phyloP scores from a whole-genome alignment of 2,329 filamentous ascomycete species.

The Diaporthe sp. region DNA sequence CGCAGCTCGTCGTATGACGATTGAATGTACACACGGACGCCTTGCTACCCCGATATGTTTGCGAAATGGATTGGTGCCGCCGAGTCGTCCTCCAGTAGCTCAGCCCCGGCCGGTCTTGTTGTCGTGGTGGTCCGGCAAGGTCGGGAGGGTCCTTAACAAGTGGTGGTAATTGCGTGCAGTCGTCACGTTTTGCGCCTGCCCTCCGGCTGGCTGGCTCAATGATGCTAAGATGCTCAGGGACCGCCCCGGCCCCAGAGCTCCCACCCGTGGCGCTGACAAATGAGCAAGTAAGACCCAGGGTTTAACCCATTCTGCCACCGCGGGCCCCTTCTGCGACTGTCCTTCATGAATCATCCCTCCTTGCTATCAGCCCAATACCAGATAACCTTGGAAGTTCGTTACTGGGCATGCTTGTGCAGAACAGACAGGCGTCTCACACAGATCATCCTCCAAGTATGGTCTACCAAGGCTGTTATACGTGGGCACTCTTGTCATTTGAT shows the following conservation, averaged over 20 bases:
- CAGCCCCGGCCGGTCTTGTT: constrained; percentile 17
- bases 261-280: constrained; percentile 7
- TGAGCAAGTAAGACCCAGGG: neutral
- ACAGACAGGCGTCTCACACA: neutral
- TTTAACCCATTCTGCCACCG: neutral
- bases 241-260: neutral
- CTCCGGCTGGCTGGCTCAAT: constrained; percentile 10
- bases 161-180: constrained; percentile 5
- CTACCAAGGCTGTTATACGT: neutral
- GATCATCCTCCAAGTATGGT: neutral
- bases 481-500: neutral
- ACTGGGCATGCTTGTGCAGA: neutral
- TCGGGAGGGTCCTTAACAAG: constrained; percentile 1
- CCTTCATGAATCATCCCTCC: neutral
- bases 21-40: neutral
- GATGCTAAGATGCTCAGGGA: constrained; percentile 22
- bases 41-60: neutral
- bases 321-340: neutral
- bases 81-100: neutral
- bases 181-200: constrained; percentile 16
- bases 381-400: too few relatives aligned
- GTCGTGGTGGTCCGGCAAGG: constrained; percentile 10
- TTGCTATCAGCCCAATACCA: neutral
- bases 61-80: neutral
- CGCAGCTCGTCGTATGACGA: constrained; percentile 19